phyloP scores from a whole-genome alignment of 441 rosid genomes.

The Bruguiera hainesii region DNA sequence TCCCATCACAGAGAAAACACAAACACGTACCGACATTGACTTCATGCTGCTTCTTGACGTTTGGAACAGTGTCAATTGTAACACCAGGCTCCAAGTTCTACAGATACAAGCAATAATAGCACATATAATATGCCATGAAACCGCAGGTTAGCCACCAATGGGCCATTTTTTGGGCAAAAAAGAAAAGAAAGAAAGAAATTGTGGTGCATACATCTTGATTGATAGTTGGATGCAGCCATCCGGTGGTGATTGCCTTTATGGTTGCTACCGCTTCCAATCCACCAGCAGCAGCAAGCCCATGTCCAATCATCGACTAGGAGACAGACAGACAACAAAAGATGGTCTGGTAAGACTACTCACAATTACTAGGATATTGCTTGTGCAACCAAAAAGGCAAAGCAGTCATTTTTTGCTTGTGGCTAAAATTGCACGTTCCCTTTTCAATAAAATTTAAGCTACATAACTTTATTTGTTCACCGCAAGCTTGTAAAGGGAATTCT shows the following conservation, averaged over 20 bases:
- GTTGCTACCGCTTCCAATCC: constrained; percentile 67
- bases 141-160: no score
- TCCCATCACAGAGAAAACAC: neutral
- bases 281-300: constrained; percentile 69
- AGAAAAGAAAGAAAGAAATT: neutral
- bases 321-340: neutral
- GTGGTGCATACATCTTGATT: constrained; percentile 53
- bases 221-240: constrained; percentile 69
- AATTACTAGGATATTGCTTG: no score
- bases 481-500: neutral
- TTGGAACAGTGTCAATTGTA: constrained; percentile 60
- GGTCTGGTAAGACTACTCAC: no score
- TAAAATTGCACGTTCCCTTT: no score
- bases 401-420: no score
- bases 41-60: constrained; percentile 54
- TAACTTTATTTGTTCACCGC: neutral
- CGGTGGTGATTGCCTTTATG: constrained; percentile 64
- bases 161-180: neutral
- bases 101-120: neutral
- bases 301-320: constrained; percentile 59
- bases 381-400: no score
- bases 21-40: constrained; percentile 55
- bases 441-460: neutral
- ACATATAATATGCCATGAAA: constrained; percentile 1
- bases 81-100: constrained; percentile 56